Conservation (phyloP, 2,329 filamentous ascomycete species). For the Calonectria multiphialidica region DNA sequence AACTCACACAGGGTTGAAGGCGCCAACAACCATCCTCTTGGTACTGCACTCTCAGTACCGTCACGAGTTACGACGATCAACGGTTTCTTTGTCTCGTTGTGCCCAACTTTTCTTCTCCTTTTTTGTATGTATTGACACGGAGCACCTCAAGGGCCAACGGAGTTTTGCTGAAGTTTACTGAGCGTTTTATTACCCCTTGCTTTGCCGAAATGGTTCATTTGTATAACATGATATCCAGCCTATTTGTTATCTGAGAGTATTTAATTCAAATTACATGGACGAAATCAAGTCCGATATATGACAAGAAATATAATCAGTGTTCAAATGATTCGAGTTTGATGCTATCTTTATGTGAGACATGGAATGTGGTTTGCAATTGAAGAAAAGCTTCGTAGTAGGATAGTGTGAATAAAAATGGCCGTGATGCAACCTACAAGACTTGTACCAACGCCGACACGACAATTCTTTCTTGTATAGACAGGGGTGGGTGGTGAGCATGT, state of each 20-base stretch:
- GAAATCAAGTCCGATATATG: background rate
- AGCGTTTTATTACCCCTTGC: conserved; percentile 14
- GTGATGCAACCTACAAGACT: background rate
- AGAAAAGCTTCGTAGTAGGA: background rate
- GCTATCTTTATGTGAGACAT: background rate
- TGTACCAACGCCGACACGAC: background rate
- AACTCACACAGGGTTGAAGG: background rate
- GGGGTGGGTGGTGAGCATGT: background rate
- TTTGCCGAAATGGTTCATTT: conserved; percentile 27
- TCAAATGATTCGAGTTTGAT: no score
- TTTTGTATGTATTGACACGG: background rate
- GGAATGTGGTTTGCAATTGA: background rate
- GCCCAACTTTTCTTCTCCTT: conserved; percentile 5
- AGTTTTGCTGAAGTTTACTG: conserved; percentile 21
- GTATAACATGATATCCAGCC: conserved; percentile 22
- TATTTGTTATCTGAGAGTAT: conserved; percentile 13
- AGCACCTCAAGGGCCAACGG: background rate
- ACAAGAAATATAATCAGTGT: background rate
- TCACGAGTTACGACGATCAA: conserved; percentile 41
- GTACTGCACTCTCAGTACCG: conserved; percentile 24
- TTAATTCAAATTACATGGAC: conserved; percentile 4
- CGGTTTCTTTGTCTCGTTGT: conserved; percentile 34
- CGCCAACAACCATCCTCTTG: background rate
- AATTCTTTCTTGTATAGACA: background rate
- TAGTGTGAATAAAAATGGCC: background rate